Evolutionary conservation across 768 basidiomycete species (phyloP), one percentile per base, ranked within the genome.

Genomic region (Tricholoma flavovirens): DNA sequence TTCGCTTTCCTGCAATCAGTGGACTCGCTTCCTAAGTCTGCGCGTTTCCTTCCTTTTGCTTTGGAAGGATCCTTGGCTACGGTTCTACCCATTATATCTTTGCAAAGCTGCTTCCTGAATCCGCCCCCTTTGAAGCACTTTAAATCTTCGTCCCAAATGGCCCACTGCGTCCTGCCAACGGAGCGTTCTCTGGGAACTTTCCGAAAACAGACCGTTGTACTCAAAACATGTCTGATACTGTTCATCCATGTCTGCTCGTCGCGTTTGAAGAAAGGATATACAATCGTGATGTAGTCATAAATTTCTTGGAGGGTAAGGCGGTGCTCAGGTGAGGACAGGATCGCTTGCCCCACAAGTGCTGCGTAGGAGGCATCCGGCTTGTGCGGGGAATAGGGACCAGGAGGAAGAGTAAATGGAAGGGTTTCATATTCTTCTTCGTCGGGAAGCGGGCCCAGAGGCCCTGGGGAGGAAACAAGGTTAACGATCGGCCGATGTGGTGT

Each of bases 191-290:
- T 77, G 2, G 84, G 82, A 0, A 88, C 83, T 63, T 96, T 97
- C 59, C 92, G 83, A 70, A 97, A 98, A 63, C 88, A 88, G 35
- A 88, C 83, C 43, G 95, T 96, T 3, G 94, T 92, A 60, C 90
- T 93, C 22, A 98, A 79, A 49, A 95, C 94, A 71, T 98, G 95
- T n/a, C 96, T 83, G 57, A 98, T 93, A 54, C 93, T 95, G 71
- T 97, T 97, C 84, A 95, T 94, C 96, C 96, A 98, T 5, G 93
- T 96, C 3, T 88, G 83, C 64, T 98, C 94, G 19, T 88, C 88
- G 56, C 90, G 87, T 71, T 93, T 92, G 74, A 92, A 99, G 67
- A 87, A 86, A 6, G 97, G 95, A 71, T 93, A 95, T 8, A 91
- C 90, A 40, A 88, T 90, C 46, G 91, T 92, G 64, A 99, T 95